Evolutionary conservation across 2,329 filamentous ascomycete species (phyloP), one percentile per base, ranked within the genome.

Genomic region (Exophiala viscosa): DNA sequence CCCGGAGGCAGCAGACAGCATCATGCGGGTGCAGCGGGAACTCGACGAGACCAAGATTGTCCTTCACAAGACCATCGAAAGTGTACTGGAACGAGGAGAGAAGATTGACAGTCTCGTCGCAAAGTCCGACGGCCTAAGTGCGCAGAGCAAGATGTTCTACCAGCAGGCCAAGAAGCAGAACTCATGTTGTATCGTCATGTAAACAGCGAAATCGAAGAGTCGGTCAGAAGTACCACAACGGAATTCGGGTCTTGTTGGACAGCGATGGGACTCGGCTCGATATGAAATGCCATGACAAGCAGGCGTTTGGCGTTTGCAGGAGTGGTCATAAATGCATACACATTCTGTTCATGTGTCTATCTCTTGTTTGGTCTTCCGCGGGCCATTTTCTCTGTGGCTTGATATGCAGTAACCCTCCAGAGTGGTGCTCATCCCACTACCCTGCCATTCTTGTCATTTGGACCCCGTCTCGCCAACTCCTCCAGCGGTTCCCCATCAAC

Each of bases 131-230:
- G 89, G 86, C 10, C 73, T 99, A 66, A 95, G 89, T 72, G 82
- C 84, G 45, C 88, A 93, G 78, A 96, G 90, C 76, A 97, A 96
- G 81, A 92, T 95, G 87, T 99, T 99, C 71, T 97, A 97, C 72
- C 90, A 80, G 38, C 79, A 76, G 70, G 79, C 80, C 18, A 82
- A 82, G 71, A 82, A 82, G 69, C 80, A 82, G 66, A 83, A 83
- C 64, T 79, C 76, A 17, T 83, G 80, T 70, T 83, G 80, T 63
- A 66, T 73, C 40, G 70, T 82, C 45, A 82, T 81, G 77, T 81
- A 60, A 61, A 36, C 14, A 17, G 15, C n/a, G 34, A 18, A 41
- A 45, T 17, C 14, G 6, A 41, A 14, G 15, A 15, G 20, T 34
- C 28, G 17, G 40, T 38, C 13, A 34, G 11, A 23, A 23, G 7